A percentile compares a stretch with the other conserved stretches of the same genome.
These are phyloP conservation scores for Sarocladiaceae sp. DNA, from an alignment of 2,329 filamentous ascomycete species.

Conservation along the genomic window DNA sequence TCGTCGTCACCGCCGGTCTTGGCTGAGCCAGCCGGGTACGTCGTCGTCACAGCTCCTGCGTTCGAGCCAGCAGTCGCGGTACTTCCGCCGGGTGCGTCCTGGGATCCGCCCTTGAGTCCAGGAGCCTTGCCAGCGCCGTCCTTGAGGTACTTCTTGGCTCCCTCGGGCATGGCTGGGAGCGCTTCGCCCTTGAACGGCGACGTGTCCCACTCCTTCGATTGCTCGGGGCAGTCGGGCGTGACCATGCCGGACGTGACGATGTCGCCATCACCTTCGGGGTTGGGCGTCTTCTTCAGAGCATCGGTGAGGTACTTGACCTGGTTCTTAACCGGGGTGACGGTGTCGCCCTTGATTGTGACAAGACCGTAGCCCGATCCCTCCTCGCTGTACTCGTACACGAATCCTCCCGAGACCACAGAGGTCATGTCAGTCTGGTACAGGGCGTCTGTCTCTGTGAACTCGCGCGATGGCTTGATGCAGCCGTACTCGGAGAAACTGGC, in stretches of 20 bases:
- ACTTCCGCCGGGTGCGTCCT: slow-evolving; percentile 40
- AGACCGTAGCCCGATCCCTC: slow-evolving; percentile 76
- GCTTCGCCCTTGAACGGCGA: slow-evolving; percentile 26
- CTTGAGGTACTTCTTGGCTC: slow-evolving; percentile 46
- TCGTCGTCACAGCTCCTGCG: slow-evolving; percentile 23
- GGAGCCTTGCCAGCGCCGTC: slow-evolving; percentile 46
- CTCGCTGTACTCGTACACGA: slow-evolving; percentile 89
- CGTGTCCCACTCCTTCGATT: slow-evolving; percentile 37
- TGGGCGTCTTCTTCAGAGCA: slow-evolving; percentile 41
- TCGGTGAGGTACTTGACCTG: slow-evolving; percentile 53
- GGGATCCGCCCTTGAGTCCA: slow-evolving; percentile 49
- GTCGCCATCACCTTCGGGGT: slow-evolving; percentile 44
- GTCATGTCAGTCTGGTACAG: slow-evolving; percentile 83
- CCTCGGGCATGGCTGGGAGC: slow-evolving; percentile 46
- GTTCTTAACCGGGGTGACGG: slow-evolving; percentile 42
- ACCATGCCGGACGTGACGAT: slow-evolving; percentile 34
- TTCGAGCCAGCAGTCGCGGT: slow-evolving; percentile 37
- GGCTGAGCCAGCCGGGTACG: slow-evolving; percentile 12
- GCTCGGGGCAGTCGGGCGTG: slow-evolving; percentile 44
- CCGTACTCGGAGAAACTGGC: slow-evolving; percentile 79
- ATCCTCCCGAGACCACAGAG: slow-evolving; percentile 82
- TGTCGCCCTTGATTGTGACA: slow-evolving; percentile 53
- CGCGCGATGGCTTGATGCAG: slow-evolving; percentile 65
- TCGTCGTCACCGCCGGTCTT: slow-evolving; percentile 9
- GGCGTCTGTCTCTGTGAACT: slow-evolving; percentile 71